Evolutionary conservation across 2,329 filamentous ascomycete species (phyloP), one percentile per base, ranked within the genome.

Genomic region (Botrytis aclada): DNA sequence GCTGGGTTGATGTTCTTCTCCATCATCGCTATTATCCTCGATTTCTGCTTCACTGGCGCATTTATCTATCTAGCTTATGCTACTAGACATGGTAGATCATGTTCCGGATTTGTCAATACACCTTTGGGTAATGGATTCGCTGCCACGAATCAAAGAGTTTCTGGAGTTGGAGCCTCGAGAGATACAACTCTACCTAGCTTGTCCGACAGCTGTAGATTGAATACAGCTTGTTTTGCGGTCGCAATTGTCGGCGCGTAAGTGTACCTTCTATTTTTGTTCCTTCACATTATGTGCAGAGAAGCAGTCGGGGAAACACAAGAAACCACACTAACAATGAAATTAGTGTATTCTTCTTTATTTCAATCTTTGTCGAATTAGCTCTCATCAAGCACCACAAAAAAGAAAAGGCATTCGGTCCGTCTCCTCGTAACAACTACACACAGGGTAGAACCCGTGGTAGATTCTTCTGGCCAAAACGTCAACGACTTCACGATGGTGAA

Each of bases 1-100:
- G 93, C 92, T 51, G 94, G 94, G 41, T 87, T 92, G 74, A 85
- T 87, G 7, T 85, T 95, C 81, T 91, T 94, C 74, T 92, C 92
- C 5, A 86, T 91, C 79, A 76, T 96, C 71, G 92, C 88, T 75
- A 88, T 97, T 75, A 74, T 95, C 37, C 85, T 98, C 65, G 93
- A 98, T 79, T 78, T 96, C 70, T 87, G 87, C 78, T 97, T 97
- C 82, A 84, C 89, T 70, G 93, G 88, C 58, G 89, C 86, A 73
- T 96, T 96, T 85, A 88, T 97, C 80, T 97, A 94, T 80, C 88
- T 98, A 74, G 93, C 94, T 0, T 85, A 91, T 66, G 86, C 93
- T 75, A 95, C 93, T 74, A 88, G 92, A 54, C 83, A 88, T 72
- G 94, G 94, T 54, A 88, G 89, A 0, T 87, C 83, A 67, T 98